Evolutionary conservation across 2,329 filamentous ascomycete species (phyloP).

Genomic region (Alternaria brassicicola): DNA sequence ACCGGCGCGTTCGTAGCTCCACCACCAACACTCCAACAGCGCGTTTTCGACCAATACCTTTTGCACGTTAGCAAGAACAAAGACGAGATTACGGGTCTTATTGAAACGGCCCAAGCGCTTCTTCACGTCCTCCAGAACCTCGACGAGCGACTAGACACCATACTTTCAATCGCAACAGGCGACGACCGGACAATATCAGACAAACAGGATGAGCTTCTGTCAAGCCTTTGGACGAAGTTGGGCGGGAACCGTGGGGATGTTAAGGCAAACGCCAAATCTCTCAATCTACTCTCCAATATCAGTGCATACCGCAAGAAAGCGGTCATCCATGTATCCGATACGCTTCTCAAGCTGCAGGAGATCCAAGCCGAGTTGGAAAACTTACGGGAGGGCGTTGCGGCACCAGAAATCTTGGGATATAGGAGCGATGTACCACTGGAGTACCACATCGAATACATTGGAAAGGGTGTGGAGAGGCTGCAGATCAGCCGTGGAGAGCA

Average conservation of each 20-base stretch:
- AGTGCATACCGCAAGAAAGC: constrained; percentile 69
- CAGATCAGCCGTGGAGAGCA: constrained; percentile 67
- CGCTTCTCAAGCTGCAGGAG: constrained; percentile 74
- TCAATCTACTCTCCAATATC: constrained; percentile 70
- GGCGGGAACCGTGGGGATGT: constrained; percentile 70
- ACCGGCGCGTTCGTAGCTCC: constrained; percentile 63
- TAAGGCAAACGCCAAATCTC: constrained; percentile 66
- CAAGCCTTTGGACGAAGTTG: constrained; percentile 74
- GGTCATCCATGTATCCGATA: constrained; percentile 69
- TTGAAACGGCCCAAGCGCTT: constrained; percentile 72
- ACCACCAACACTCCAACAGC: constrained; percentile 46
- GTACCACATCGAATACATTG: constrained; percentile 80
- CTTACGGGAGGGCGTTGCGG: constrained; percentile 71
- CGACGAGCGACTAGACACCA: constrained; percentile 71
- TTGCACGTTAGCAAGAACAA: constrained; percentile 73
- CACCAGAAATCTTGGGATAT: constrained; percentile 65
- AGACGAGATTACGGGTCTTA: constrained; percentile 70
- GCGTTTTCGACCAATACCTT: constrained; percentile 75
- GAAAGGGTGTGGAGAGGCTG: constrained; percentile 73
- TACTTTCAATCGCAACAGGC: constrained; percentile 70
- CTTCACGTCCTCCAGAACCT: constrained; percentile 69
- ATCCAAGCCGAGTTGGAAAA: constrained; percentile 75
- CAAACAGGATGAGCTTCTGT: constrained; percentile 69
- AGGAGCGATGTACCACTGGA: constrained; percentile 65
- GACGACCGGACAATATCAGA: constrained; percentile 65